Percentiles rank a stretch among this genome's conserved stretches.
These are phyloP conservation scores for Extremus antarcticus DNA, from an alignment of 495 filamentous ascomycete species.

Conservation along the genomic window DNA sequence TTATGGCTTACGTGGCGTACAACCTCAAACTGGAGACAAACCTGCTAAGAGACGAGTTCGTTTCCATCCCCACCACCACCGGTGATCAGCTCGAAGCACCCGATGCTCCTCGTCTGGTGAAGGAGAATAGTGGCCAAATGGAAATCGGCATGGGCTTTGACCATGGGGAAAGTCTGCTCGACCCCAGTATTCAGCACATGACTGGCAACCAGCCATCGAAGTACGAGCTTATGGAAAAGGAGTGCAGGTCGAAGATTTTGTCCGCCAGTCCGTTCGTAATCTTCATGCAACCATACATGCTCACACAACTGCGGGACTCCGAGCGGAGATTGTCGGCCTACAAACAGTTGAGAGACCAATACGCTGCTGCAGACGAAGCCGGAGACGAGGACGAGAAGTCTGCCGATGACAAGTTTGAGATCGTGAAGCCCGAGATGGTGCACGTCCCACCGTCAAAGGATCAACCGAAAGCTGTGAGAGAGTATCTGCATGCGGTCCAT, in stretches of 20 bases:
- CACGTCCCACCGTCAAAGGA: conserved; percentile 69
- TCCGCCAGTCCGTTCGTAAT: conserved; percentile 94
- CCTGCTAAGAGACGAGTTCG: conserved; percentile 90
- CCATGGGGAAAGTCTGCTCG: background rate
- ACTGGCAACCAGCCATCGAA: conserved; percentile 52
- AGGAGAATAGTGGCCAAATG: too few species aligned
- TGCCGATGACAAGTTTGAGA: conserved; percentile 52
- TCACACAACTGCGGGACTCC: conserved; percentile 84
- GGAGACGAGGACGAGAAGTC: conserved; percentile 20
- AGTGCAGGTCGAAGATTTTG: conserved; percentile 83
- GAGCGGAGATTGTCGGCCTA: conserved; percentile 72
- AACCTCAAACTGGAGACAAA: conserved; percentile 94
- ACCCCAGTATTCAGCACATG: background rate
- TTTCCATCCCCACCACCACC: conserved; percentile 64
- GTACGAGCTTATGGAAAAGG: conserved; percentile 87
- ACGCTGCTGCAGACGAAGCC: conserved; percentile 30
- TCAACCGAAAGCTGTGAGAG: conserved; percentile 48
- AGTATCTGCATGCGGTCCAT: conserved; percentile 87
- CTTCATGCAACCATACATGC: conserved; percentile 83
- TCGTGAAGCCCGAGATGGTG: conserved; percentile 92
- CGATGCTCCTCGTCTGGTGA: background rate
- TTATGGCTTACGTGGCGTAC: conserved; percentile 98
- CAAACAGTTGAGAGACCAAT: conserved; percentile 69
- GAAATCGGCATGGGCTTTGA: background rate
- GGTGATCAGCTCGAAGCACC: conserved; percentile 15